Percentiles rank a stretch among this genome's conserved stretches.
These are phyloP conservation scores for Iberis pinnata DNA, from an alignment of 345 rosid genomes.

Conservation along the genomic window DNA sequence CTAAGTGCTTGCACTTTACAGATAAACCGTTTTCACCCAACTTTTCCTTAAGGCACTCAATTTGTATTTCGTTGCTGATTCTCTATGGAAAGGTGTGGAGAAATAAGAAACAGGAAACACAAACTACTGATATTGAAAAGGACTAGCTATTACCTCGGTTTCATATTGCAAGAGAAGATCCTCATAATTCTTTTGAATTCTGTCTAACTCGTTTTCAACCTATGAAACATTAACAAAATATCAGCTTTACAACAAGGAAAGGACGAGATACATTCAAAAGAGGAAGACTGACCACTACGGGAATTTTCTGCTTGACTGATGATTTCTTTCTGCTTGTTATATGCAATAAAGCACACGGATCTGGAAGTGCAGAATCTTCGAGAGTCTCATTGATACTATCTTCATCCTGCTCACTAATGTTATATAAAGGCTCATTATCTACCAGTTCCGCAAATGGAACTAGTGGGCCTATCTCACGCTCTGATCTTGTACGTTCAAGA, in stretches of 20 bases:
- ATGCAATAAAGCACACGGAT: conserved; percentile 64
- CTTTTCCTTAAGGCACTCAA: conserved; percentile 55
- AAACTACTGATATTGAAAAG: conserved; percentile 13
- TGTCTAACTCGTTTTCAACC: conserved; percentile 46
- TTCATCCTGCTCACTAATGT: conserved; percentile 36
- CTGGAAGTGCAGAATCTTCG: conserved; percentile 50
- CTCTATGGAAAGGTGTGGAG: conserved; percentile 35
- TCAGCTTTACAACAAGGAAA: conserved; percentile 25
- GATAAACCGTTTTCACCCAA: conserved; percentile 35
- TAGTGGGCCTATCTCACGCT: conserved; percentile 52
- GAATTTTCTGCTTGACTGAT: conserved; percentile 43
- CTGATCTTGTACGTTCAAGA: conserved; percentile 34
- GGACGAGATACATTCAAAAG: conserved; percentile 20
- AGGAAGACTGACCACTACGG: conserved; percentile 48
- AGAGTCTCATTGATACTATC: conserved; percentile 25
- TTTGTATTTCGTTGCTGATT: conserved; percentile 50
- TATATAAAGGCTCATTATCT: conserved; percentile 34
- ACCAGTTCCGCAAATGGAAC: conserved; percentile 65
- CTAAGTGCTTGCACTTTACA: conserved; percentile 24
- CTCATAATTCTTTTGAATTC: conserved; percentile 54
- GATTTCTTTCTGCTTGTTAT: conserved; percentile 79
- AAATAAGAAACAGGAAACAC: conserved; percentile 9
- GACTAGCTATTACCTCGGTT: conserved; percentile 47
- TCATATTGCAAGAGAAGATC: conserved; percentile 55
- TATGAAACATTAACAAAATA: conserved; percentile 30